These are phyloP conservation scores for Chaetomium fimeti DNA, from an alignment of 495 filamentous ascomycete species.

Conservation along the genomic window DNA sequence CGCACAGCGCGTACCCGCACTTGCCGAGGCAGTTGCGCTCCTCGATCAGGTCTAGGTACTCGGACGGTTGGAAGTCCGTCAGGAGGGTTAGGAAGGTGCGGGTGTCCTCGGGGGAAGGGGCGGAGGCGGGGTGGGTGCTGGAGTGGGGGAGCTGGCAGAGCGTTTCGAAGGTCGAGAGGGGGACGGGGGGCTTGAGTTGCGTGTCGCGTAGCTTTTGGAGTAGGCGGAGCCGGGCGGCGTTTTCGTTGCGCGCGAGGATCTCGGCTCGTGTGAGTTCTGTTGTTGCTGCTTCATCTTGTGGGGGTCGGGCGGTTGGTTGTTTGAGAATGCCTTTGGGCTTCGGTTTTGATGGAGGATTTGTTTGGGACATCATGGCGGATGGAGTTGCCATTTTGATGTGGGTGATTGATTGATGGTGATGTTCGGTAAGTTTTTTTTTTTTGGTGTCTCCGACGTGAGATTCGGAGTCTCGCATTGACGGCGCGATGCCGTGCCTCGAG, in stretches of 20 bases:
- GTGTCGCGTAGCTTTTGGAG: conserved; percentile 63
- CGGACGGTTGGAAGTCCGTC: conserved; percentile 70
- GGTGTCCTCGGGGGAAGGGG: conserved; percentile 58
- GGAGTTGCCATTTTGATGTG: neutral
- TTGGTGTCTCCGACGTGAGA: neutral
- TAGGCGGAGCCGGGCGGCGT: conserved; percentile 48
- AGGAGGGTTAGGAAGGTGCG: conserved; percentile 58
- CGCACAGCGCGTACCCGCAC: conserved; percentile 84
- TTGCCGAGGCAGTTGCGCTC: conserved; percentile 77
- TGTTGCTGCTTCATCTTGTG: neutral
- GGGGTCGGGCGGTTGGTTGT: conserved; percentile 1
- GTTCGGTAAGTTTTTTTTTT: neutral
- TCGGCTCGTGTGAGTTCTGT: conserved; percentile 19
- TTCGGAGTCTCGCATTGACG: neutral
- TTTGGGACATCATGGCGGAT: conserved; percentile 4
- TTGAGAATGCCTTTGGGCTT: conserved; percentile 26
- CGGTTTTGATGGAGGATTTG: neutral
- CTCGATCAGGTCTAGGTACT: conserved; percentile 81
- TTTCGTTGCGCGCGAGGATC: conserved; percentile 44
- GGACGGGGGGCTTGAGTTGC: conserved; percentile 61
- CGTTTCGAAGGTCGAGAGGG: conserved; percentile 59
- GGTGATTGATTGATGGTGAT: neutral
- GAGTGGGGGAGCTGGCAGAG: conserved; percentile 66
- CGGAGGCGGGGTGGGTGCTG: conserved; percentile 54
- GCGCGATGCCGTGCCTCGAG: neutral